Evolutionary conservation across 1,284 basidiomycete genomes (phyloP).

Genomic region (Apiotrichum brassicae): DNA sequence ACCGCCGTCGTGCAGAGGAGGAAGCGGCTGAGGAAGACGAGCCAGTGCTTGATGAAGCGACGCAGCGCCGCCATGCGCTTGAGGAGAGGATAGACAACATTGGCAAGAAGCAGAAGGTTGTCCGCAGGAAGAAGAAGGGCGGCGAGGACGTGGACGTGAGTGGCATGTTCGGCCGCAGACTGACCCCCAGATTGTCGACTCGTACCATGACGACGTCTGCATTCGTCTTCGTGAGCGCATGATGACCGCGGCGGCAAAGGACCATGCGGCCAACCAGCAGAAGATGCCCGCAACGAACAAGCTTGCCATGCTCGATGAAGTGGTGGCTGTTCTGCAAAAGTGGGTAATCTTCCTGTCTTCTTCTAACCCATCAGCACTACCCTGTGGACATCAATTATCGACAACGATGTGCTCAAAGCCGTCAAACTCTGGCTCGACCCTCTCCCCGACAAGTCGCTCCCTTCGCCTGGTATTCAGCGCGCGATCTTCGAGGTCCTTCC

Average conservation of each 20-base stretch:
- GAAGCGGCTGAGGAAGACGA: constrained; percentile 43
- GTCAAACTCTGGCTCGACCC: constrained; percentile 93
- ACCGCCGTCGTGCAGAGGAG: background rate
- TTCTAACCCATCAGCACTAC: constrained; percentile 55
- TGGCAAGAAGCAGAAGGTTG: constrained; percentile 67
- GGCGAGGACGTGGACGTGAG: constrained; percentile 54
- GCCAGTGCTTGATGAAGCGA: constrained; percentile 24
- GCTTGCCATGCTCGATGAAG: constrained; percentile 74
- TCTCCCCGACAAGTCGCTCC: constrained; percentile 82
- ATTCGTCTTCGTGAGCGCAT: constrained; percentile 75
- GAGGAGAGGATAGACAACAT: constrained; percentile 63
- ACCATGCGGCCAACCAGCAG: constrained; percentile 71
- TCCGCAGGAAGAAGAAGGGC: constrained; percentile 61
- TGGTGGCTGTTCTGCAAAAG: constrained; percentile 93
- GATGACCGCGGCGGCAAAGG: constrained; percentile 78
- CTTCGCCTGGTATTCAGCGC: constrained; percentile 90
- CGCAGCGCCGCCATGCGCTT: constrained; percentile 25
- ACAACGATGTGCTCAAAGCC: constrained; percentile 87
- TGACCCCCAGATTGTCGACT: constrained; percentile 57
- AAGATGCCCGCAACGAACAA: constrained; percentile 83
- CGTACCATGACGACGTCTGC: constrained; percentile 87
- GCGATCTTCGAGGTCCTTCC: constrained; percentile 79
- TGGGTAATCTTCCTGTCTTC: constrained; percentile 48
- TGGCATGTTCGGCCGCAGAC: background rate
- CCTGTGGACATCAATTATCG: constrained; percentile 84